Conservation (phyloP, 176 grass and related monocot genomes). For the Urochloa ruziziensis region DNA sequence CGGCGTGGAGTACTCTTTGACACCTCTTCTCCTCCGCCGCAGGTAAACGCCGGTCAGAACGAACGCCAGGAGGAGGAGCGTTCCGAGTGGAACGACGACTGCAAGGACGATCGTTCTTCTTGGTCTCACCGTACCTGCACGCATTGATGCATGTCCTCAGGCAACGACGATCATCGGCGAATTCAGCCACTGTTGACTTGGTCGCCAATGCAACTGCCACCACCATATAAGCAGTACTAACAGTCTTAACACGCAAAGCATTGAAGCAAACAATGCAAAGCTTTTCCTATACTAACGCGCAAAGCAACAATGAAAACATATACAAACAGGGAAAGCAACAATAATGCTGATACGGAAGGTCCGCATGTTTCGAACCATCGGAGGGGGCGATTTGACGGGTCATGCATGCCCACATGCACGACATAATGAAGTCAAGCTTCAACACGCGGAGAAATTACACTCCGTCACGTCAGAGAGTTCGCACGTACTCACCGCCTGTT, state of each 20-base stretch:
- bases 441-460: not conserved
- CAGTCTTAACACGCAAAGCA: too few species aligned
- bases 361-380: too few species aligned
- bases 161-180: not conserved
- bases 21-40: not conserved
- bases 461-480: too few species aligned
- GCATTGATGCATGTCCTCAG: not conserved
- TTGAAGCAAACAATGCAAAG: too few species aligned
- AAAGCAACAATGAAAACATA: too few species aligned
- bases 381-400: not conserved
- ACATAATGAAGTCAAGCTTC: not conserved
- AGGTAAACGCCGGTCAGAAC: constrained; percentile 11
- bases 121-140: not conserved
- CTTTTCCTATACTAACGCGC: too few species aligned
- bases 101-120: not conserved
- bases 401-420: not conserved
- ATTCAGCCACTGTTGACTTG: too few species aligned
- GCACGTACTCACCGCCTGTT: not conserved
- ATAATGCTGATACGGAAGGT: too few species aligned
- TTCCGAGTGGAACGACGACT: constrained; percentile 13
- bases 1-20: not conserved
- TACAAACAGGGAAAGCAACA: too few species aligned
- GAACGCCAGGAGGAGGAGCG: not conserved
- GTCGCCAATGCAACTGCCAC: too few species aligned
- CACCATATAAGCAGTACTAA: too few species aligned